phyloP scores from a whole-genome alignment of 2,329 filamentous ascomycete species.

The Beauveria brongniartii region DNA sequence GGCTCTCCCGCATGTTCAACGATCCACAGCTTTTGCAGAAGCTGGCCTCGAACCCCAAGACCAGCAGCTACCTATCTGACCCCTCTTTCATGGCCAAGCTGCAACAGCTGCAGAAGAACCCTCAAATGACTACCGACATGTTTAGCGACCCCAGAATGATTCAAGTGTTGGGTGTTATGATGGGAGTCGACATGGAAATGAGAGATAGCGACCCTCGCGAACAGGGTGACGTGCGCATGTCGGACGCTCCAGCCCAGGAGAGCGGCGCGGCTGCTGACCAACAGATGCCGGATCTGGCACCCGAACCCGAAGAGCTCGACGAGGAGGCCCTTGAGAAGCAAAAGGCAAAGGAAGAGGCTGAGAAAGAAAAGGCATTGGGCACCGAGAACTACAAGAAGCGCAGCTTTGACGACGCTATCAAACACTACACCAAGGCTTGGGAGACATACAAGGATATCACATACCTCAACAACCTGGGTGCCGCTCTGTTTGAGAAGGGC shows the following conservation, averaged over 20 bases:
- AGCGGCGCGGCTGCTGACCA: constrained; percentile 38
- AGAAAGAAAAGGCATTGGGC: constrained; percentile 88
- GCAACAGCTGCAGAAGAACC: constrained; percentile 72
- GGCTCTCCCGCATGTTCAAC: constrained; percentile 87
- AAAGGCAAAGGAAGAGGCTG: constrained; percentile 85
- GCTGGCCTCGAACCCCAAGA: constrained; percentile 92
- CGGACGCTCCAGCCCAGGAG: constrained; percentile 46
- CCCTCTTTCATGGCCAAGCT: constrained; percentile 85
- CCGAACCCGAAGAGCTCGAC: constrained; percentile 63
- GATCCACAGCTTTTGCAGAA: constrained; percentile 87
- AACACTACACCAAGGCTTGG: constrained; percentile 93
- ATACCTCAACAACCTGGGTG: constrained; percentile 93
- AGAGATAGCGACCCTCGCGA: constrained; percentile 29
- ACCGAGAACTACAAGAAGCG: constrained; percentile 98
- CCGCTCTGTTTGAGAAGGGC: constrained; percentile 92
- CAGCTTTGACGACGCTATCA: constrained; percentile 89
- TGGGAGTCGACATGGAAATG: constrained; percentile 82
- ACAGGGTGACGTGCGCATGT: constrained; percentile 62
- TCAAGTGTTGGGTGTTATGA: constrained; percentile 84
- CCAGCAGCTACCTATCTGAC: constrained; percentile 70
- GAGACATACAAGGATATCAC: constrained; percentile 92
- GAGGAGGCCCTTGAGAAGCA: constrained; percentile 78
- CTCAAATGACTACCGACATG: constrained; percentile 66
- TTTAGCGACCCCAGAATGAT: constrained; percentile 89
- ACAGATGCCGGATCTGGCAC: constrained; percentile 48